Base-by-base conservation (phyloP, 768 basidiomycete genomes). In the Boletus patriciae region DNA sequence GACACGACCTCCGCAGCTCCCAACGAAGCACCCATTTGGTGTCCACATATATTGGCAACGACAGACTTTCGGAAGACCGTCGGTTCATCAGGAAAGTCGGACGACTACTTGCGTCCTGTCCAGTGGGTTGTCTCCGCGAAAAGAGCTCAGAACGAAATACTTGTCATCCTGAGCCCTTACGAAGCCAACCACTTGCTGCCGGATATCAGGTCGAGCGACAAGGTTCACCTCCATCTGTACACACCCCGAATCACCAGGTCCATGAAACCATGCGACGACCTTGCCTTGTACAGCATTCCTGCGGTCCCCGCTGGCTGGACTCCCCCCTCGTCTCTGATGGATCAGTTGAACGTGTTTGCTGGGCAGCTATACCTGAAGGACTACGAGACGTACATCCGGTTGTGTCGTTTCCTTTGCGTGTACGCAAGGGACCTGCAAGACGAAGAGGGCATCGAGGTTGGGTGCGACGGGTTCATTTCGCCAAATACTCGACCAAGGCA, bases 171-270 rank as follows among this genome's bases (percentile, higher is more conserved):
- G 60, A 83, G 81, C 64, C 74, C 75, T 10, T 67, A 40, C 53
- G 79, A 82, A 62, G 76, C 62, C 40, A 67, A 80, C 42, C 53
- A 50, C 40, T 66, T 79, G 19, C 65, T 80, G 3, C 67, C 74
- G 61, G 9, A 25, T 0, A 77, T 82, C 54, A 74, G 68, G 19
- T 36, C 36, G 21, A 70, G 69, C 62, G 56, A 61, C 7, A 27
- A 60, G 8, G 75, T 76, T n/a, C 67, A 71, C 50, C 70, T 82
- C n/a, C 78, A 80, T 57, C 40, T 75, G 3, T 82, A 81, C 57
- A 62, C 77, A 0, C 75, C 80, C 4, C 67, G 77, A 3, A 67
- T 73, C 41, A 70, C 62, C 9, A 57, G 62, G 29, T 61, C 62
- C 1, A 76, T 73, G 72, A 60, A 63, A 23, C 58, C 76, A 7